Percentiles rank a stretch among this genome's conserved stretches.
These are phyloP conservation scores for Leccinum incarnatum DNA, from an alignment of 768 basidiomycete genomes.

Conservation along the genomic window DNA sequence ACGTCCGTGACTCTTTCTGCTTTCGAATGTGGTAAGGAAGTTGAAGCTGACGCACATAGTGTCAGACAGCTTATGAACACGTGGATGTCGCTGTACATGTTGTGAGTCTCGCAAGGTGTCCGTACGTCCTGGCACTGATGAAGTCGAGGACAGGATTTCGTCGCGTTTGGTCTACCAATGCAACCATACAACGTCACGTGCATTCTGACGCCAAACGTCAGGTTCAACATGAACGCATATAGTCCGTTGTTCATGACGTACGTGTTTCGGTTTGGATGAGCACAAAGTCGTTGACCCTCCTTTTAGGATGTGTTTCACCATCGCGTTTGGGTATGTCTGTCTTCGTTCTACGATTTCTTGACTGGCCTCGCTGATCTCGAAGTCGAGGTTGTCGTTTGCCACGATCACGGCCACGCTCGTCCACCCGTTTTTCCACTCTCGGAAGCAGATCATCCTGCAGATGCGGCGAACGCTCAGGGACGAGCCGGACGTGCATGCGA, in stretches of 20 bases:
- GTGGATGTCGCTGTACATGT: constrained; percentile 58
- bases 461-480: constrained; percentile 66
- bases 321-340: constrained; percentile 30
- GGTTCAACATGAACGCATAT: constrained; percentile 55
- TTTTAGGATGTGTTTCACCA: constrained; percentile 24
- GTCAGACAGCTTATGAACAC: constrained; percentile 52
- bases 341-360: background rate
- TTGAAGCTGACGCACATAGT: background rate
- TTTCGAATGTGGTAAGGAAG: constrained; percentile 28
- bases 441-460: constrained; percentile 76
- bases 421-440: constrained; percentile 56
- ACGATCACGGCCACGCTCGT: constrained; percentile 49
- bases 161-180: constrained; percentile 54
- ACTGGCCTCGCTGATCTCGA: constrained; percentile 32
- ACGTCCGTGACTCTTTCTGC: constrained; percentile 47
- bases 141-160: constrained; percentile 43
- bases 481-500: constrained; percentile 84
- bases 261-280: constrained; percentile 3
- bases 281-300: background rate
- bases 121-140: background rate
- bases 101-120: constrained; percentile 33
- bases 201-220: constrained; percentile 53
- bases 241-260: constrained; percentile 58
- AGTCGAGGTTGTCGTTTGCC: constrained; percentile 78
- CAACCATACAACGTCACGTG: constrained; percentile 53